Evolutionary conservation across 768 basidiomycete genomes (phyloP).

Genomic region (Agrocybe chaxingu): DNA sequence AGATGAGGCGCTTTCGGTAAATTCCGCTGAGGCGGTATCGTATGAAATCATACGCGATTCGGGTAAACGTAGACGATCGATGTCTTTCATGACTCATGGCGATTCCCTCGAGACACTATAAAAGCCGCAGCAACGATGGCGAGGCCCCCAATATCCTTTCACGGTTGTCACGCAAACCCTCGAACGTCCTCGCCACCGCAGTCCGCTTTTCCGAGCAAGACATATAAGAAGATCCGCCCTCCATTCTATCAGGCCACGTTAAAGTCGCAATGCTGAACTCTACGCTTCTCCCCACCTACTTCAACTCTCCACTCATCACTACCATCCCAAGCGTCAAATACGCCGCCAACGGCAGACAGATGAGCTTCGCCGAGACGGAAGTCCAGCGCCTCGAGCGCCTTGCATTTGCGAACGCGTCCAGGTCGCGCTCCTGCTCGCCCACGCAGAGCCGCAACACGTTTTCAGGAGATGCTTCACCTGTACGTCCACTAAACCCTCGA

Average conservation of each 20-base stretch:
- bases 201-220: background rate
- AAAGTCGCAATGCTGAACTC: slow-evolving; percentile 13
- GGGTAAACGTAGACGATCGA: too few relatives aligned
- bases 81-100: too few relatives aligned
- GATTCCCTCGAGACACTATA: slow-evolving; percentile 2
- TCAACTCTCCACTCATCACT: slow-evolving; percentile 20
- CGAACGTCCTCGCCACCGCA: background rate
- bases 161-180: background rate
- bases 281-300: slow-evolving; percentile 20
- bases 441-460: slow-evolving; percentile 9
- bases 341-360: slow-evolving; percentile 43
- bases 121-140: slow-evolving; percentile 8
- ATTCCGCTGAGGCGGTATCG: too few relatives aligned
- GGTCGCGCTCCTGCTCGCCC: slow-evolving; percentile 25
- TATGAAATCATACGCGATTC: too few relatives aligned
- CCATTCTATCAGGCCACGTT: background rate
- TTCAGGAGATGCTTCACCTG: slow-evolving; percentile 17
- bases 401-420: slow-evolving; percentile 47
- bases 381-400: slow-evolving; percentile 48
- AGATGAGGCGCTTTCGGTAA: too few relatives aligned
- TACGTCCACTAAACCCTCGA: slow-evolving; percentile 12
- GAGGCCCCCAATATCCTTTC: background rate
- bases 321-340: slow-evolving; percentile 26
- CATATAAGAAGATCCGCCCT: background rate
- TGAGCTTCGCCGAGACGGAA: slow-evolving; percentile 39